Evolutionary conservation across 2,329 filamentous ascomycete genomes (phyloP), one percentile per base, ranked within the genome.

Genomic region (Aquanectria penicillioides): DNA sequence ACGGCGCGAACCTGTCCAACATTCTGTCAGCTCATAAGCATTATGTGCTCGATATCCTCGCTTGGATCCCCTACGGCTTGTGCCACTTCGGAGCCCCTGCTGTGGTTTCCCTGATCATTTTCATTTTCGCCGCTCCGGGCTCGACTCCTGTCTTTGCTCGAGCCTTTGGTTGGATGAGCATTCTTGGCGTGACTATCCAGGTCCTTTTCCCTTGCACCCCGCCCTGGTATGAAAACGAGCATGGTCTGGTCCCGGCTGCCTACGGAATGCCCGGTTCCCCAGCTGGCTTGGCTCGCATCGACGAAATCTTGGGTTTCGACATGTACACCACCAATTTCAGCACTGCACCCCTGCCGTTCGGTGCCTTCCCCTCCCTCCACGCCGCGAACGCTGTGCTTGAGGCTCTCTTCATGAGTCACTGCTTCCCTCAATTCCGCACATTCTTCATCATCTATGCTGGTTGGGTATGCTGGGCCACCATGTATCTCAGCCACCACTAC

Each of bases 381-480:
- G 92, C 94, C 25, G 94, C 89, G 22, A 93, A 92, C 74, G 93
- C 94, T 8, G 94, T 93, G 5, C 83, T 97, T 52, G 92, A 97
- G 75, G 93, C 92, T 18, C 84, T 97, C 13, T 97, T 97, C 82
- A 91, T 98, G 89, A 92, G 90, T 76, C 90, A 96, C 77, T 89
- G 92, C 74, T 97, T 98, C 82, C 94, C 94, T 5, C 88, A 87
- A 61, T 85, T 96, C 66, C 88, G 91, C 66, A 87, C 89, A 11
- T 78, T 95, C 50, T 97, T 96, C 77, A 85, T 94, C 63, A 83
- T 86, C 64, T 98, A 97, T 77, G 90, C 91, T 38, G 85, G 91
- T 73, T 97, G 94, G 94, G 89, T 97, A 70, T 97, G 93, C 92
- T 98, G 94, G 93, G 91, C 94, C 11, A 98, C 94, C 67, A 97